Base-by-base conservation (phyloP, 306 rosid genomes). In the Spatholobus suberectus region DNA sequence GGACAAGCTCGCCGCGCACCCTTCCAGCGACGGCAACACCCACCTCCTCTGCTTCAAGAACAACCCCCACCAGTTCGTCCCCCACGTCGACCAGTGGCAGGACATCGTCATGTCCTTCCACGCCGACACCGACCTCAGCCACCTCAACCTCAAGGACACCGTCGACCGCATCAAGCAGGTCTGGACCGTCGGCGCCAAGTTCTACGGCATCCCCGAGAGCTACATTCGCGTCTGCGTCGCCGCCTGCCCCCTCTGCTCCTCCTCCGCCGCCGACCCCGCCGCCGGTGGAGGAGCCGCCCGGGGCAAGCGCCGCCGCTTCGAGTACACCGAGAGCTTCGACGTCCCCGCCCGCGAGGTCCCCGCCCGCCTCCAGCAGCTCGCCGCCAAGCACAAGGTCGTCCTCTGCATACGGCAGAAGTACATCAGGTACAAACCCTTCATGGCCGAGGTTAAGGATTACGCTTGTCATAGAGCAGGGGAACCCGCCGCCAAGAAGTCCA, bases 381-480 rank as follows among this genome's bases (percentile, higher is more conserved):
- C 98, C 14, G 90, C 92, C 0, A 91, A 96, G 88, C 98, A 96
- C 78, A 96, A 96, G 90, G 99, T 96, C 24, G 98, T 94, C 35
- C 94, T 96, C 37, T 96, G 99, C 41, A 96, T 96, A 9, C 84
- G 99, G 85, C 99, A 96, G 93, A 96, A 96, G 91, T 96, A 96
- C 49, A 96, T 96, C 82, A 84, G 99, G 89, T 96, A 96, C 85
- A 96, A 96, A 82, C 99, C 99, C 43, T 96, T 96, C 76, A 94
- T 96, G 99, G 99, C 98, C 2, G 99, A 96, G 93, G 99, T 96
- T 40, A 96, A 96, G 93, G 99, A 96, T 58, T 96, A 96, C 73
- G 99, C 99, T 47, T 96, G 99, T 68, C 99, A 96, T 46, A 83
- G 99, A 80, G 99, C 99, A 0, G 99, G 99, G 0, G 98, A 96